A percentile compares a stretch with the other conserved stretches of the same genome.
phyloP scores from a whole-genome alignment of 176 grass and related monocot species.

The Rhynchospora pubera region DNA sequence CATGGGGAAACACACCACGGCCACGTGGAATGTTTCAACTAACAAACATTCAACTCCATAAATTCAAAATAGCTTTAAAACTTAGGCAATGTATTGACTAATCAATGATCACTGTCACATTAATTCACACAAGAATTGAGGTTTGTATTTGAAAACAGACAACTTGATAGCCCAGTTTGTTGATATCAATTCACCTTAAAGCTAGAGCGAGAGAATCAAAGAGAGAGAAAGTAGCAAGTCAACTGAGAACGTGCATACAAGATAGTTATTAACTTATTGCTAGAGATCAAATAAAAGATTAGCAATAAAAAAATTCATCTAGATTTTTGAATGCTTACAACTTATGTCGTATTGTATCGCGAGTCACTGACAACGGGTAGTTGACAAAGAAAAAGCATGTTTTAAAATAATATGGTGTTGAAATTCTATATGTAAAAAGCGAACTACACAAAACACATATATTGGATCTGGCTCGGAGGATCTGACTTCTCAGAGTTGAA shows the following conservation, averaged over 20 bases:
- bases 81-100: neutral
- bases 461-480: neutral
- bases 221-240: neutral
- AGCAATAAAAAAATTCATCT: neutral
- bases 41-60: neutral
- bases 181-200: neutral
- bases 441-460: neutral
- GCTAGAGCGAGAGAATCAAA: neutral
- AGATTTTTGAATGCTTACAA: neutral
- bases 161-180: neutral
- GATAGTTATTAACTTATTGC: neutral
- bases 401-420: neutral
- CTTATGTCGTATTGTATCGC: neutral
- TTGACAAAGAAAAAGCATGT: neutral
- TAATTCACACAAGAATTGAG: neutral
- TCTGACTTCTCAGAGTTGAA: neutral
- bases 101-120: neutral
- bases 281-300: neutral
- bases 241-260: constrained; percentile 2
- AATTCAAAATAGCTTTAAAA: neutral
- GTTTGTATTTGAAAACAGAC: neutral
- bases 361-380: neutral
- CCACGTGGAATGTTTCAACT: constrained; percentile 5
- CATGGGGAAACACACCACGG: neutral
- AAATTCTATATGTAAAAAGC: neutral